Evolutionary conservation across 1,139 yeast species (phyloP), one percentile per base, ranked within the genome.

Genomic region (Kodamaea sp.): DNA sequence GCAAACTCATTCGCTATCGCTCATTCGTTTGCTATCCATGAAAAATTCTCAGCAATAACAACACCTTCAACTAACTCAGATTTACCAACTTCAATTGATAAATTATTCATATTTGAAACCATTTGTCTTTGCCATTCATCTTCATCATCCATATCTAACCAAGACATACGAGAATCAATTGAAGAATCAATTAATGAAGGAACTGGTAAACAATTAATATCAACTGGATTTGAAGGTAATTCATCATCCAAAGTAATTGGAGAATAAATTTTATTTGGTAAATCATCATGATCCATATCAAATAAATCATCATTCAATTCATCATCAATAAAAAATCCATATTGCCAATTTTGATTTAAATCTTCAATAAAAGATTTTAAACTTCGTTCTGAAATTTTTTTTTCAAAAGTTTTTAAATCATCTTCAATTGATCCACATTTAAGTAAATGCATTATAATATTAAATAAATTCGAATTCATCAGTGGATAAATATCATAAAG

Each of bases 401-500:
- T 39, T 32, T 50, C 44, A 38, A 56, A 65, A 36, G 55, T 55
- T 20, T 45, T 45, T 28, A 53, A 42, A 41, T 61, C 66, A 42
- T 66, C 70, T 34, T 66, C 73, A 32, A 55, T 50, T 24, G 63
- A 62, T 12, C 60, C 72, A 24, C 60, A 55, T 36, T 57, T 57
- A 45, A 70, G 58, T 39, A 67, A 47, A 42, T 62, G 52, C 58
- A 59, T 60, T 44, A 70, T 65, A 15, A 63, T 50, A 15, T 54
- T 52, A 45, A 60, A 69, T 43, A 73, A 69, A 44, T 57, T 58
- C 30, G 49, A 36, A 49, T 67, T 67, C 67, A 70, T 67, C 28
- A 55, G 61, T 8, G 75, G 73, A 45, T 65, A 70, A 28, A 70
- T 65, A 46, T 69, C 75, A 46, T 63, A 70, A 37, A 70, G 54